These are phyloP conservation scores for Thielaviopsis euricoi DNA, from an alignment of 2,329 filamentous ascomycete species.

Conservation along the genomic window DNA sequence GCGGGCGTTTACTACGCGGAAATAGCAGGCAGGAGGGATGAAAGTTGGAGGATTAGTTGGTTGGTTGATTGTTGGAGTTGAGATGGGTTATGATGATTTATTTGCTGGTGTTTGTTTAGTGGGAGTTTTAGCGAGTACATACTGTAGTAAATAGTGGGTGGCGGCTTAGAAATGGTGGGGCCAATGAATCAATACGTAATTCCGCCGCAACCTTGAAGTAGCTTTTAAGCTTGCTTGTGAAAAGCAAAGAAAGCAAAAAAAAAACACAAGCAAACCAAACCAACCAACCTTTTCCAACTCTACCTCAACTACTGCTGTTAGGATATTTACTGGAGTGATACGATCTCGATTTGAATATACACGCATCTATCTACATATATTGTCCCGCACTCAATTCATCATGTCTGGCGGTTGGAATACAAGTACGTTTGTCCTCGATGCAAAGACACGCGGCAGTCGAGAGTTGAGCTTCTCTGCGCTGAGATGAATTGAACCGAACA, in stretches of 20 bases:
- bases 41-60: background rate
- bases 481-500: too few relatives aligned
- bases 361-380: background rate
- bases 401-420: slow-evolving; percentile 72
- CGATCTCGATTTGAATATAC: background rate
- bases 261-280: background rate
- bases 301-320: background rate
- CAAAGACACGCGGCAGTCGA: too few relatives aligned
- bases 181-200: background rate
- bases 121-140: too few relatives aligned
- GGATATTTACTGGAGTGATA: background rate
- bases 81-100: background rate
- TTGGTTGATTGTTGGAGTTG: background rate
- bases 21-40: background rate
- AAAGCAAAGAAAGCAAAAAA: too few relatives aligned
- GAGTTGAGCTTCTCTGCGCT: too few relatives aligned
- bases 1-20: slow-evolving; percentile 6
- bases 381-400: background rate
- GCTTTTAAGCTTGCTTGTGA: background rate
- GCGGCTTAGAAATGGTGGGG: background rate
- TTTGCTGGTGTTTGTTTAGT: too few relatives aligned
- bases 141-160: too few relatives aligned
- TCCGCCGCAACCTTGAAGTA: background rate
- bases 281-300: background rate
- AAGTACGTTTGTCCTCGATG: slow-evolving; percentile 29